Percentiles rank a stretch among this genome's conserved stretches.
phyloP scores from a whole-genome alignment of 2,329 filamentous ascomycete species.

The Tolypocladium pustulatum region DNA sequence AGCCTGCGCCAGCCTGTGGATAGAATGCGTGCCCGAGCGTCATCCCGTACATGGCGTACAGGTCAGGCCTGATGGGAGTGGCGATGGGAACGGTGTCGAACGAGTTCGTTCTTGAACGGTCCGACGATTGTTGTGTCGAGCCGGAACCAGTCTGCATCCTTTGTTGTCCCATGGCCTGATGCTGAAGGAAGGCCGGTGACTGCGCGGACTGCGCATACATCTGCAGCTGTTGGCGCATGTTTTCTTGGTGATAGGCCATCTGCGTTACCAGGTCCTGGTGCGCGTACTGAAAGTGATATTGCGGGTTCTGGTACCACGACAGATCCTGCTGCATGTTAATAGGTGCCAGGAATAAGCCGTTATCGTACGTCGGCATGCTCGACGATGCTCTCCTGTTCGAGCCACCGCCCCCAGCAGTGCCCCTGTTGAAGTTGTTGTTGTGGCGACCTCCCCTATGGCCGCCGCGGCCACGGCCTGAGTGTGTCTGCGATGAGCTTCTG shows the following conservation, averaged over 20 bases:
- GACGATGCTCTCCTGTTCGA: slow-evolving; percentile 43
- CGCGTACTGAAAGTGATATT: slow-evolving; percentile 29
- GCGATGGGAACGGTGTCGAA: slow-evolving; percentile 51
- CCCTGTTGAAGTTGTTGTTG: slow-evolving; percentile 23
- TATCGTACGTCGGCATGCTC: slow-evolving; percentile 38
- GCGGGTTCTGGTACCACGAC: slow-evolving; percentile 35
- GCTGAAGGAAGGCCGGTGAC: slow-evolving; percentile 22
- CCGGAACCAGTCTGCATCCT: slow-evolving; percentile 14
- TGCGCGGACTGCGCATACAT: slow-evolving; percentile 24
- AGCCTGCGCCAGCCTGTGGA: slow-evolving; percentile 29
- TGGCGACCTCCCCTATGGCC: slow-evolving; percentile 39
- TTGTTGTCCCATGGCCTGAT: slow-evolving; percentile 22
- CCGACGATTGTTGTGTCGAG: slow-evolving; percentile 21
- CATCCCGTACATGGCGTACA: slow-evolving; percentile 40
- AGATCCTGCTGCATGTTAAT: slow-evolving; percentile 36
- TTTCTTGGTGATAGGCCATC: slow-evolving; percentile 29
- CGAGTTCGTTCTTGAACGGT: slow-evolving; percentile 50
- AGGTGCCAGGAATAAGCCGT: slow-evolving; percentile 33
- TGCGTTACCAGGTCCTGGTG: slow-evolving; percentile 30
- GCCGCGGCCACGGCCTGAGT: slow-evolving; percentile 36
- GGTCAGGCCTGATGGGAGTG: slow-evolving; percentile 46
- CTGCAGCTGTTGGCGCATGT: slow-evolving; percentile 21
- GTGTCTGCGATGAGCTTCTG: slow-evolving; percentile 51
- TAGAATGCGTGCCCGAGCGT: slow-evolving; percentile 34
- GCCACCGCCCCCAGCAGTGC: slow-evolving; percentile 4